Evolutionary conservation across 2,329 filamentous ascomycete species (phyloP), one percentile per base, ranked within the genome.

Genomic region (Cercospora nicotianae): DNA sequence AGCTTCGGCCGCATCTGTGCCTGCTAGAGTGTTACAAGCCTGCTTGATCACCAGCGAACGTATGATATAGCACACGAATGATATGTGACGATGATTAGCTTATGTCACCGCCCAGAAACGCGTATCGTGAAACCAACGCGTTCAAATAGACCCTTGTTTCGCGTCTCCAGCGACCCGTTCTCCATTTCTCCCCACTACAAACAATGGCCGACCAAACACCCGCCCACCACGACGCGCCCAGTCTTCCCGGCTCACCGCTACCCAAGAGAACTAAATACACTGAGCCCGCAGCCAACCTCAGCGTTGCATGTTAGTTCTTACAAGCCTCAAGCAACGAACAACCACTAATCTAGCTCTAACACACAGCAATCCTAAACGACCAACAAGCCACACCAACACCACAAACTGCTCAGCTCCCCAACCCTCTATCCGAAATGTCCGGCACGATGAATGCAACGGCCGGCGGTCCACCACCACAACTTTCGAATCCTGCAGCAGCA

Each of bases 251-350:
- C 66, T 94, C 91, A 8, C 93, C 92, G 30, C 88, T 92, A 28
- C 85, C 92, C 59, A 96, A 96, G 83, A 89, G 92, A 77, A 86
- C 91, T 76, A 95, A 93, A 84, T 87, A 88, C 75, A 81, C 83
- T 69, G 78, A 83, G 60, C 78, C 81, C 9, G 75, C 79, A 16
- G 58, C 76, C 20, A 77, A 76, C 60, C 73, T 79, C 59, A 75
- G 75, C 31, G 78, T 79, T 8, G 78, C 78, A 10, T 77, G 77
- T 79, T 69, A 42, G 74, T 69, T 31, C 42, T 18, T 10, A 31
- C 60, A 48, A 12, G 4, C n/a, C 26, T 36, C 30, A 51, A n/a
- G 18, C 3, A 51, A 18, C 31, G 16, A 53, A 33, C 30, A 60
- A n/a, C 12, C 36, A 33, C 36, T 65, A 48, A 57, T 48, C 51